Evolutionary conservation across 1,284 basidiomycete species (phyloP).

Genomic region (Fistulina hepatica): DNA sequence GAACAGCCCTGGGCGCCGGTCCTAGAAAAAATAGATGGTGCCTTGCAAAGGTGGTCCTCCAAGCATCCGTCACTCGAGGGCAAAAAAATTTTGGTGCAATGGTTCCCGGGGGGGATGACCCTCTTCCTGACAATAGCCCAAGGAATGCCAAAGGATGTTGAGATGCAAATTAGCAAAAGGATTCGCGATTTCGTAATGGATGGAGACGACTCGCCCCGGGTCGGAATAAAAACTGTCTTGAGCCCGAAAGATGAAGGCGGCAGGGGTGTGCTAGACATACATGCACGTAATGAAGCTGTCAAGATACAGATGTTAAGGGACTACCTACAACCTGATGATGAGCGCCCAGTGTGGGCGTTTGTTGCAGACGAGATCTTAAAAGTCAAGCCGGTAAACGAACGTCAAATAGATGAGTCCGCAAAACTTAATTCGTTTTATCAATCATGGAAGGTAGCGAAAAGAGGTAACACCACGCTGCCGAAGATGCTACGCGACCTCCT

Average conservation of each 20-base stretch:
- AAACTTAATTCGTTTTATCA: neutral
- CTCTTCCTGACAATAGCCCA: conserved; percentile 16
- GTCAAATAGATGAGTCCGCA: neutral
- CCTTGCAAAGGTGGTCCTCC: conserved; percentile 5
- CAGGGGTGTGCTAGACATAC: conserved; percentile 9
- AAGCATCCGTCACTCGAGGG: conserved; percentile 10
- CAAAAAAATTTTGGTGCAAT: conserved; percentile 9
- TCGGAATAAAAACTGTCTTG: conserved; percentile 5
- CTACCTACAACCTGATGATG: conserved; percentile 6
- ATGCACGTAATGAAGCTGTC: conserved; percentile 14
- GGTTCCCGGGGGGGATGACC: conserved; percentile 5
- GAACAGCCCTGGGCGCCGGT: conserved; percentile 9
- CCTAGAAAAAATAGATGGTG: conserved; percentile 9
- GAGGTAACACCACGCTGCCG: neutral
- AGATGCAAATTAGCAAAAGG: neutral
- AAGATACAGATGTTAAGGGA: conserved; percentile 10
- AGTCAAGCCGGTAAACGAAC: neutral
- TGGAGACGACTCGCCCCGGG: neutral
- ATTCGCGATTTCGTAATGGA: conserved; percentile 6
- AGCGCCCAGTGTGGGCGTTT: conserved; percentile 11
- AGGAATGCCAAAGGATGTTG: conserved; percentile 13
- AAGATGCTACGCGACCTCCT: neutral
- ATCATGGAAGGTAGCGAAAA: neutral
- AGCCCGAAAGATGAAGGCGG: conserved; percentile 12
- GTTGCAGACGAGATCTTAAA: conserved; percentile 7